Conservation (phyloP, 202 grass and related monocot species). For the Elaeis oleifera region DNA sequence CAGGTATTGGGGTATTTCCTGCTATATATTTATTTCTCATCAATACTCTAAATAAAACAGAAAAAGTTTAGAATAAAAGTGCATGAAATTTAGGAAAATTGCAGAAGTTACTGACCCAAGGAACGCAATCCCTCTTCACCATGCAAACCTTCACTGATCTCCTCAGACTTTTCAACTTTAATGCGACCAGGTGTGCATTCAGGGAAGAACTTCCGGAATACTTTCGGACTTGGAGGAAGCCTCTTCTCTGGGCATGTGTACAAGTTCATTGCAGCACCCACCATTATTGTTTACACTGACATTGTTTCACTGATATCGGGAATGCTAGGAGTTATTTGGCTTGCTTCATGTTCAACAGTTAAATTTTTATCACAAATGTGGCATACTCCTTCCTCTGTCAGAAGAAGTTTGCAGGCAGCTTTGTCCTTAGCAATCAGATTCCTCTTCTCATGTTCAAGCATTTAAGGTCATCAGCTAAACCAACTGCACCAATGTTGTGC, state of each 20-base stretch:
- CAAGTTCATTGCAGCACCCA: conserved; percentile 8
- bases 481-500: too few relatives aligned
- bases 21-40: conserved; percentile 24
- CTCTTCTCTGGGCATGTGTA: conserved; percentile 1
- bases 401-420: not conserved
- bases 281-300: conserved; percentile 7
- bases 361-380: conserved; percentile 4
- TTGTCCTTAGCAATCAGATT: not conserved
- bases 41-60: conserved; percentile 6
- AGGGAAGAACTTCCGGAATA: conserved; percentile 15
- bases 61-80: not conserved
- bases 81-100: not conserved
- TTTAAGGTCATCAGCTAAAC: conserved; percentile 9
- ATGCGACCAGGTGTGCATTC: not conserved
- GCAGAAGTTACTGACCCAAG: conserved; percentile 8
- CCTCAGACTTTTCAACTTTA: conserved; percentile 1
- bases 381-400: not conserved
- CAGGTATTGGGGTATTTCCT: conserved; percentile 19
- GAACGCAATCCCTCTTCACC: conserved; percentile 2
- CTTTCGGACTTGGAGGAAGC: not conserved
- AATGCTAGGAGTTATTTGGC: conserved; percentile 9
- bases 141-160: too few relatives aligned
- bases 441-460: not conserved
- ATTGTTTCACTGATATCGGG: not conserved
- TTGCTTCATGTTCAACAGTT: conserved; percentile 6